Evolutionary conservation across 106 monocot species (phyloP).

Genomic region (Dendrobium nobile): DNA sequence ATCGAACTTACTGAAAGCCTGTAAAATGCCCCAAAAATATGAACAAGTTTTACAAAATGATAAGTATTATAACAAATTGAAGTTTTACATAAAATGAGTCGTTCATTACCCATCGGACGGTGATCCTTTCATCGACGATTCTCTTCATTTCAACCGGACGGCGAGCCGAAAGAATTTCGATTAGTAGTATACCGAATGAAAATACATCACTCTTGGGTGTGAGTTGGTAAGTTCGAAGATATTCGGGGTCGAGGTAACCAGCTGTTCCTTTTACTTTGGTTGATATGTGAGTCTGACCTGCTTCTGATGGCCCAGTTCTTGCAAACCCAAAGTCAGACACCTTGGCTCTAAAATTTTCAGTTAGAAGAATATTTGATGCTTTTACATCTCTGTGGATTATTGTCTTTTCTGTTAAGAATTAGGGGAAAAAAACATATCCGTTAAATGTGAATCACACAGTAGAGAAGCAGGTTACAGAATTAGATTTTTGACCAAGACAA

Average conservation of each 20-base stretch:
- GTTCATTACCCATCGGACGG: slow-evolving; percentile 10
- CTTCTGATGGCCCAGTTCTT: slow-evolving; percentile 8
- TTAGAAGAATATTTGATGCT: slow-evolving; percentile 16
- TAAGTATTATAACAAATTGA: not conserved
- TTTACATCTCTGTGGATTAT: slow-evolving; percentile 18
- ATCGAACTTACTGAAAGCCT: slow-evolving; percentile 13
- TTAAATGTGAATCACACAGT: slow-evolving; percentile 1
- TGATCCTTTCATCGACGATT: slow-evolving; percentile 8
- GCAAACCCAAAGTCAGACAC: slow-evolving; percentile 17
- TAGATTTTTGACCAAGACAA: not conserved
- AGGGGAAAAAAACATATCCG: not conserved
- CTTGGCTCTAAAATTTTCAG: slow-evolving; percentile 13
- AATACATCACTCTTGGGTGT: slow-evolving; percentile 19
- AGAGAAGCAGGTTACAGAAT: too few relatives aligned
- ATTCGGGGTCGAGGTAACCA: slow-evolving; percentile 15
- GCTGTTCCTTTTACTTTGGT: slow-evolving; percentile 13
- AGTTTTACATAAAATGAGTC: not conserved
- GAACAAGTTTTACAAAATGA: not conserved
- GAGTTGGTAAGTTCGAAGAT: slow-evolving; percentile 8
- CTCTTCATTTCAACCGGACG: slow-evolving; percentile 19
- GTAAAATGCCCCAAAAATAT: not conserved
- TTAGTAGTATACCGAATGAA: slow-evolving; percentile 13
- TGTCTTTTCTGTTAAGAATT: slow-evolving; percentile 8
- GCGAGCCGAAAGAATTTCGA: slow-evolving; percentile 11
- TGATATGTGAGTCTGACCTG: slow-evolving; percentile 14